These are phyloP conservation scores for Irpex lacteus DNA, from an alignment of 1,284 basidiomycete genomes.

Conservation along the genomic window DNA sequence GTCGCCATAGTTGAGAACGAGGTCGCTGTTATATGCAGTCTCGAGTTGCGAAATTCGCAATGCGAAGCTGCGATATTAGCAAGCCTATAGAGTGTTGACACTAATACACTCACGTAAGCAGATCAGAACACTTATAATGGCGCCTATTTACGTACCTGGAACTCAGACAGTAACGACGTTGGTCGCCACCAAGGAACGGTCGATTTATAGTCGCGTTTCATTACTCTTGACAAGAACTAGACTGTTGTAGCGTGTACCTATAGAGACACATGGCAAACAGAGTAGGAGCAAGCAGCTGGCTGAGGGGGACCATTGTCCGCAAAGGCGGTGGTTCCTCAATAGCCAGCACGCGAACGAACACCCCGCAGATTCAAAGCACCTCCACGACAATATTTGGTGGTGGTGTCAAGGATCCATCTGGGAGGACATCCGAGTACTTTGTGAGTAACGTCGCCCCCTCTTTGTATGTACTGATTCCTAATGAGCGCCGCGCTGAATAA, in stretches of 20 bases:
- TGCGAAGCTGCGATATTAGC: background rate
- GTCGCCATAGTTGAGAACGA: background rate
- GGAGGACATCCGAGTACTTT: conserved; percentile 74
- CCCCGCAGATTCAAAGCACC: conserved; percentile 69
- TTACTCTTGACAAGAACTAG: background rate
- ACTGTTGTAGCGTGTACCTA: background rate
- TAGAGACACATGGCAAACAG: conserved; percentile 8
- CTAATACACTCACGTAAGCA: background rate
- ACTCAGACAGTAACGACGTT: no score
- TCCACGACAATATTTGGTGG: conserved; percentile 72
- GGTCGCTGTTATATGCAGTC: background rate
- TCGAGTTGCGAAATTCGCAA: background rate
- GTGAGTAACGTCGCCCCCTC: conserved; percentile 40
- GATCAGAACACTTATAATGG: background rate
- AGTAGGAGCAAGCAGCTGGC: conserved; percentile 38
- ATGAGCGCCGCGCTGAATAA: background rate
- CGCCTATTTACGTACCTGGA: background rate
- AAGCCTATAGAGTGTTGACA: background rate
- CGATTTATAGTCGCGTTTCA: background rate
- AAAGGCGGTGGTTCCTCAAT: conserved; percentile 53
- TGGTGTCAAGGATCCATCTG: conserved; percentile 79
- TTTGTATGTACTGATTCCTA: background rate
- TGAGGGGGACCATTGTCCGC: conserved; percentile 69
- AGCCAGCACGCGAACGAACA: conserved; percentile 51
- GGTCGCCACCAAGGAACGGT: no score